These are phyloP conservation scores for Verbascum thapsus DNA, from an alignment of 257 asterid genomes.

Conservation along the genomic window DNA sequence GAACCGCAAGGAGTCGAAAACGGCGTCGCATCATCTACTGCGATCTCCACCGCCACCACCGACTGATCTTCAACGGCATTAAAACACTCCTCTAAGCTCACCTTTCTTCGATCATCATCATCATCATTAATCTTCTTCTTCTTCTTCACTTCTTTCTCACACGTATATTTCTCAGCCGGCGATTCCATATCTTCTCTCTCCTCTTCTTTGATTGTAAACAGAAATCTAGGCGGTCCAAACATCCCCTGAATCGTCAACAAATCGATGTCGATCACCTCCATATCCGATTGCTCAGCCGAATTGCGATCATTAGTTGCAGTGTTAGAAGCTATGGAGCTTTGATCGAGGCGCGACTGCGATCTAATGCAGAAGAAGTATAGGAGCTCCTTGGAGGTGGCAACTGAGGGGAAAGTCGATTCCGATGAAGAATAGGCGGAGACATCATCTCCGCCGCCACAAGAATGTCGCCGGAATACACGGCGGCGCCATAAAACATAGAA, in stretches of 20 bases:
- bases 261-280: slow-evolving; percentile 60
- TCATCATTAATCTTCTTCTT: not conserved
- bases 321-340: slow-evolving; percentile 25
- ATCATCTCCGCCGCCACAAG: slow-evolving; percentile 27
- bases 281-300: slow-evolving; percentile 31
- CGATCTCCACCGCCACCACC: slow-evolving; percentile 31
- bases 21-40: slow-evolving; percentile 43
- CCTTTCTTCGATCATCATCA: slow-evolving; percentile 23
- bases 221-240: slow-evolving; percentile 63
- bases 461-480: slow-evolving; percentile 47
- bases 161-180: slow-evolving; percentile 24
- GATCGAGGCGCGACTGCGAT: slow-evolving; percentile 38
- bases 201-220: slow-evolving; percentile 61
- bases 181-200: slow-evolving; percentile 54
- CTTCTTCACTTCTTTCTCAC: slow-evolving; percentile 16
- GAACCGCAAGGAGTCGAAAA: slow-evolving; percentile 58
- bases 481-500: slow-evolving; percentile 60
- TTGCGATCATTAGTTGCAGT: not conserved
- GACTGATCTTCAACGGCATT: slow-evolving; percentile 30
- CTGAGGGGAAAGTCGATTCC: slow-evolving; percentile 30
- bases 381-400: slow-evolving; percentile 48
- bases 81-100: slow-evolving; percentile 42
- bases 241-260: slow-evolving; percentile 53
- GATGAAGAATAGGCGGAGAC: slow-evolving; percentile 30
- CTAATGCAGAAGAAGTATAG: slow-evolving; percentile 51